Conservation (phyloP, 257 asterid species). For the Echites panduratus region DNA sequence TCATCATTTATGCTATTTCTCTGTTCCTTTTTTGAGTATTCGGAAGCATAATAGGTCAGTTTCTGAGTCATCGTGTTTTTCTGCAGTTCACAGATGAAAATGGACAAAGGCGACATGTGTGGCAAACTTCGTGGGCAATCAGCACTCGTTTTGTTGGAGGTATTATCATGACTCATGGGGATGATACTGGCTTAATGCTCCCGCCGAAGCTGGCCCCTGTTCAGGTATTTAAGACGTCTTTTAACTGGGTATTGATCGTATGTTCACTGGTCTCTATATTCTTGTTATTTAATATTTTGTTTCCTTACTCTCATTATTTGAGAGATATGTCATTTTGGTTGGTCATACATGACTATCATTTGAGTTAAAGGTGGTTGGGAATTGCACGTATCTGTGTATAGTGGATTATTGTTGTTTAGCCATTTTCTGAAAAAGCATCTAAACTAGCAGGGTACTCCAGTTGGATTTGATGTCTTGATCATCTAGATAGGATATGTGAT, state of each 20-base stretch:
- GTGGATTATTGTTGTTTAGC: too few relatives aligned
- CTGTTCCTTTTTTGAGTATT: neutral
- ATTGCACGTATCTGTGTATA: too few relatives aligned
- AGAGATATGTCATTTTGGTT: neutral
- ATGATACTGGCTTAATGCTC: slow-evolving; percentile 88
- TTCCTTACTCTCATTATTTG: neutral
- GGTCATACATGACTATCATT: slow-evolving; percentile 1
- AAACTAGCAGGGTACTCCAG: neutral
- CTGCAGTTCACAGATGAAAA: slow-evolving; percentile 87
- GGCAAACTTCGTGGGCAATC: slow-evolving; percentile 99
- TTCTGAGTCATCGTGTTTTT: neutral
- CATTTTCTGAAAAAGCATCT: neutral
- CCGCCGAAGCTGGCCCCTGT: slow-evolving; percentile 92
- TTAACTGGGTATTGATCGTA: slow-evolving; percentile 8
- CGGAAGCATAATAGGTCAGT: neutral
- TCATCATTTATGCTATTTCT: too few relatives aligned
- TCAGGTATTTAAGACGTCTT: slow-evolving; percentile 49
- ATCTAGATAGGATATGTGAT: slow-evolving; percentile 1
- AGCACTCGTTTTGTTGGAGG: slow-evolving; percentile 98
- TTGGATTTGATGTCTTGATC: neutral
- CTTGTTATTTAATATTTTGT: neutral
- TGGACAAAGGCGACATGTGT: slow-evolving; percentile 85
- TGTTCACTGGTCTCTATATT: neutral
- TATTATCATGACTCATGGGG: slow-evolving; percentile 97
- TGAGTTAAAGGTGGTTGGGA: too few relatives aligned